Base-by-base conservation (phyloP, 2,329 filamentous ascomycete species). In the Rasamsonia emersonii region DNA sequence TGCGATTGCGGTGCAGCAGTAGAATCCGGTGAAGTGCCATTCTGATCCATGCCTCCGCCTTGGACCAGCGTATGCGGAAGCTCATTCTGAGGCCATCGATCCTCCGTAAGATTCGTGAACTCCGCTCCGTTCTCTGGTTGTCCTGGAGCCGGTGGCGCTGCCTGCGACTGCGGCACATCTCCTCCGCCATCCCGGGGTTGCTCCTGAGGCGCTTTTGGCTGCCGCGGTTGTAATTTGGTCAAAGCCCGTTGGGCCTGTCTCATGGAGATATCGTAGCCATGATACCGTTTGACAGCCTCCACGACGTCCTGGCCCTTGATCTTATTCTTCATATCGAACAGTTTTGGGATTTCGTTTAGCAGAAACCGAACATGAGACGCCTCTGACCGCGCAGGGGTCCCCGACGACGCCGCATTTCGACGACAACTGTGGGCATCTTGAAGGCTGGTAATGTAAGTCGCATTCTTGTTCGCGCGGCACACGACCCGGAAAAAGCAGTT, bases 401-500 rank as follows among this genome's bases (percentile, higher is more conserved):
- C 42, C 3, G 53, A 43, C 4, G 50, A 47, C 5, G 46, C 45
- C 18, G 47, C 43, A 43, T 46, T 50, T 21, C 46, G 39, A 9
- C 51, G 53, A 38, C 58, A 61, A 34, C 46, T 59, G 42, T 61
- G 58, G 26, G 43, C 52, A 38, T 61, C 57, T 33, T 59, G 54
- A 28, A 59, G 44, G 31, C 52, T 59, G 33, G 53, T 60, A 37
- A 61, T 59, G 33, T 61, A 58, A 18, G 56, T 61, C 35, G 53
- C 44, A 36, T 56, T 57, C 38, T 59, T 59, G 43, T 59, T 60
- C 18, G 54, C 51, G 29, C 57, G 57, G 39, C 57, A 59, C 33
- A 61, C 56, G 20, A 58, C 58, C 10, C 58, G 58, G 37, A 60
- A 61, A 33, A 45, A 55, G 41, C 57, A 60, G 46, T 52, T 58